Base-by-base conservation (phyloP, 306 rosid species). In the Senna siamea region DNA sequence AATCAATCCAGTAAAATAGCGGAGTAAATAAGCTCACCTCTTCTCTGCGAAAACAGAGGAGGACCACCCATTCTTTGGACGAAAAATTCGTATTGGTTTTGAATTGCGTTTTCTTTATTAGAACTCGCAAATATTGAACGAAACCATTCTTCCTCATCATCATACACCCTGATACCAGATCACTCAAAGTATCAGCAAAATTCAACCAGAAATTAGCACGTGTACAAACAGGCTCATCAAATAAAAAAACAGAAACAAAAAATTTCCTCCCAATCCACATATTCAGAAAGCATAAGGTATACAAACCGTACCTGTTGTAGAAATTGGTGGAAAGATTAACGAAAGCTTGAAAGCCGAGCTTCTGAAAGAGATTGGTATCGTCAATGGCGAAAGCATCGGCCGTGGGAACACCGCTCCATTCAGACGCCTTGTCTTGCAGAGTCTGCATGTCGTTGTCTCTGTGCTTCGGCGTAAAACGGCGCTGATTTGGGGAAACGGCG, bases 1-100 rank as follows among this genome's bases (percentile, higher is more conserved):
- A 74, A 62, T 35, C 23, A 51, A 50, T 10, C 2, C 17, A 34
- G 9, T 2, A 73, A 47, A 11, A 78, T 8, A 66, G 19, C 15
- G 35, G 28, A 40, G 30, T 19, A 46, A 41, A 18, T 6, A 58
- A 46, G 48, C 60, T 26, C 9, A 85, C 98, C 97, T 88, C 87
- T 91, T 84, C 95, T 87, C 37, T 87, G 95, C 41, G 97, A 94
- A 70, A 80, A 94, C 8, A 91, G 85, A 80, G 89, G 60, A 18
- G 97, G 97, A 10, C 96, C 96, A 32, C 97, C 96, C 95, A 89
- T 85, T 78, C 93, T 83, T 76, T 92, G 95, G 15, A 87, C 92
- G n/a, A 94, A 78, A 41, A 94, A 94, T 79, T 94, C 93, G 68
- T 92, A 94, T 30, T 94, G 95, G 32, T 94, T 94, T 59, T 88